These are phyloP conservation scores for Alternaria novae-zelandiae DNA, from an alignment of 2,329 filamentous ascomycete genomes.

Conservation along the genomic window DNA sequence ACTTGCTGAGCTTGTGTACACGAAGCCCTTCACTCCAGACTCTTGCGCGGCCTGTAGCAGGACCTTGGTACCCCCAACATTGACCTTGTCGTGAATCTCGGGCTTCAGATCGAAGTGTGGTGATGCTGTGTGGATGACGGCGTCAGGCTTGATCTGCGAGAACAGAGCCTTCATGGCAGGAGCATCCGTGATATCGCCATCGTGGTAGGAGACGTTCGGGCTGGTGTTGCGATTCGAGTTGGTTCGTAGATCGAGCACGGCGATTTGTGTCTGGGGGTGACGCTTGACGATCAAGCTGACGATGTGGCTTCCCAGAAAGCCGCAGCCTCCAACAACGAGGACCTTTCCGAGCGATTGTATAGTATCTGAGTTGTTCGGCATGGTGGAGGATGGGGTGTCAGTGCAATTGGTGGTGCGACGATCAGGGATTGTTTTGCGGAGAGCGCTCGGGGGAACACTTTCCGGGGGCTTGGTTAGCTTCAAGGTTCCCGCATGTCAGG, in stretches of 20 bases:
- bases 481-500: slow-evolving; percentile 18
- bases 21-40: slow-evolving; percentile 58
- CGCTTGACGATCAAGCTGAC: slow-evolving; percentile 53
- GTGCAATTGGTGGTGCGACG: slow-evolving; percentile 16
- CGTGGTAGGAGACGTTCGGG: slow-evolving; percentile 55
- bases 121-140: slow-evolving; percentile 59
- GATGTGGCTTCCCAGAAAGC: slow-evolving; percentile 60
- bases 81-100: slow-evolving; percentile 58
- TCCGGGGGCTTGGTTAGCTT: slow-evolving; percentile 12
- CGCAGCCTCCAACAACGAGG: slow-evolving; percentile 58
- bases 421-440: slow-evolving; percentile 20
- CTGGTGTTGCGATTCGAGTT: slow-evolving; percentile 49
- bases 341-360: slow-evolving; percentile 52
- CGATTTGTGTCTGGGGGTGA: slow-evolving; percentile 52
- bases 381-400: slow-evolving; percentile 16
- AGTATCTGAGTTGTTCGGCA: slow-evolving; percentile 22
- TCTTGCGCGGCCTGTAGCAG: slow-evolving; percentile 56
- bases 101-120: slow-evolving; percentile 49
- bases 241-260: slow-evolving; percentile 56
- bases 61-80: slow-evolving; percentile 58
- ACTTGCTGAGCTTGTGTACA: slow-evolving; percentile 60
- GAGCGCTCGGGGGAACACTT: slow-evolving; percentile 22
- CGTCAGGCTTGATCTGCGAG: slow-evolving; percentile 51
- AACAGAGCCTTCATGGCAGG: slow-evolving; percentile 52
- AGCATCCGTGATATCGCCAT: slow-evolving; percentile 58